Evolutionary conservation across 257 asterid genomes (phyloP), one percentile per base, ranked within the genome.

Genomic region (Rubia yunnanensis): DNA sequence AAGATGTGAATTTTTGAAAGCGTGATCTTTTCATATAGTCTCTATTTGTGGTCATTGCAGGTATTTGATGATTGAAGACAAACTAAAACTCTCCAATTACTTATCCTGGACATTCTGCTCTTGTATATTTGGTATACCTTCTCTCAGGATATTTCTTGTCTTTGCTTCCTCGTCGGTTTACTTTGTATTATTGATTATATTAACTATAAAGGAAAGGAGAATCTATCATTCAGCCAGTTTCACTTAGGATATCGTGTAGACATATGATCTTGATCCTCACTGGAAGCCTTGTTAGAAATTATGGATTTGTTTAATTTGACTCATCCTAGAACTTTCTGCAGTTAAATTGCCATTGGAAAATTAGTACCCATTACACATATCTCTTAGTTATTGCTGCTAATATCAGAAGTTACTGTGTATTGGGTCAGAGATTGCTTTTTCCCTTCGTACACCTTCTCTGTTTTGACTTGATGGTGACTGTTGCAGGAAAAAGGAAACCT

Each of bases 21-120:
- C 70, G 59, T 54, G 61, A 55, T 70, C 58, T 58, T 34, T 41
- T 75, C 60, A 73, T 61, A 64, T 65, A 20, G 30, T 50, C 53
- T 49, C 70, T 14, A 69, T 1, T 23, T 57, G 59, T 50, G 23
- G 58, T 60, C 66, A 24, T 71, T 74, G 75, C 80, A 92, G 98
- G 98, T 92, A 84, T 72, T 76, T 77, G 73, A 85, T 92, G 72
- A 89, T 92, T 66, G 98, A 92, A 77, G 91, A 89, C 20, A 86
- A 89, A 80, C 83, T 92, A 66, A 82, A 84, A 65, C 88, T 92
- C 66, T 89, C 97, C 22, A 76, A 73, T 65, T 85, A 85, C 84
- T 72, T 92, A 70, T 92, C 95, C 73, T 92, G 98, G 98, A 92
- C 98, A 65, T 92, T 92, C 78, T 92, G 97, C 77, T 92, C 98